Evolutionary conservation across 495 filamentous ascomycete genomes (phyloP), one percentile per base, ranked within the genome.

Genomic region (Penicillium waksmanii): DNA sequence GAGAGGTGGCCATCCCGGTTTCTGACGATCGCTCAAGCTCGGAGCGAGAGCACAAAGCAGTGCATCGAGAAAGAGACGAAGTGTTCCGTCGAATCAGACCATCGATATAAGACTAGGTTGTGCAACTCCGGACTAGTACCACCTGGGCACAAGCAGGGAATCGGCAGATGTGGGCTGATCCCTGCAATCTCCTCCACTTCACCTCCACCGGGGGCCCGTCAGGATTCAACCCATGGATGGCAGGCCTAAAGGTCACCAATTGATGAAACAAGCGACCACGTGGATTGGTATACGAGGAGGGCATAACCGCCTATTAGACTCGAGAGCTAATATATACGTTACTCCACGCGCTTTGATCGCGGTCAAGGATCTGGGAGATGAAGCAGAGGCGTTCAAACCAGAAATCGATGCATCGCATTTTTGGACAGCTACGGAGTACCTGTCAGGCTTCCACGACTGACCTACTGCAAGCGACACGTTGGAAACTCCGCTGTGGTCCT

Each of bases 151-250:
- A 68, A 48, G 42, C 48, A 52, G 48, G 55, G 43, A 19, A 58
- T 53, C 55, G 52, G 52, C 36, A 62, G 23, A 55, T 55, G 51
- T 67, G 60, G 62, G 57, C 62, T 67, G 67, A 68, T 68, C 63
- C 63, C 42, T 67, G 60, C 52, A 67, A 67, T 69, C 52, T 66
- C 66, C 66, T 53, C 51, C 51, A 47, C 61, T 40, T 1, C n/a
- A 40, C 35, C 15, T 55, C 52, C 51, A 55, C 56, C 12, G 53
- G 33, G 42, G 23, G 13, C 19, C 23, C 48, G 10, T 31, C 21
- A 21, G 56, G 25, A 19, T 12, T 31, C 27, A 52, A 58, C 46
- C 43, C 47, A 53, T 52, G 36, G 55, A 34, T 25, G 8, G 9
- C 8, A 31, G 27, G 8, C 18, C 15, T 6, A 53, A 19, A 48